A percentile compares a stretch with the other conserved stretches of the same genome.
phyloP scores from a whole-genome alignment of 2,329 filamentous ascomycete species.

The Colletotrichum sp. region DNA sequence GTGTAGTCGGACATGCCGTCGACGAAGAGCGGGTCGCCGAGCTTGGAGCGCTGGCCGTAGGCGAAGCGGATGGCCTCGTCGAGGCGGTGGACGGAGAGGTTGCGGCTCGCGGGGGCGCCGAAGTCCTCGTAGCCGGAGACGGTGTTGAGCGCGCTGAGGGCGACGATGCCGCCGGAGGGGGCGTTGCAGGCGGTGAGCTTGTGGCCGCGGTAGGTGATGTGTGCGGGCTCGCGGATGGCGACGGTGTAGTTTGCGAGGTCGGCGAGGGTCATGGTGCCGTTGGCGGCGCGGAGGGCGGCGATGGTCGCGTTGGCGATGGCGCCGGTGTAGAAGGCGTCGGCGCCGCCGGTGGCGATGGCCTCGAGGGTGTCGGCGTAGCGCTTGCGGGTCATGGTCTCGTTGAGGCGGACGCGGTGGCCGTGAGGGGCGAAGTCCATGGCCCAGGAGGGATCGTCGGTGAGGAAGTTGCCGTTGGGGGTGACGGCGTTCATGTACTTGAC shows the following conservation, averaged over 20 bases:
- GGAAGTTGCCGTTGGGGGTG: slow-evolving; percentile 58
- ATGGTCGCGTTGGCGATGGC: slow-evolving; percentile 74
- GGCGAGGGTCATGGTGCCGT: slow-evolving; percentile 78
- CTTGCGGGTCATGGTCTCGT: slow-evolving; percentile 77
- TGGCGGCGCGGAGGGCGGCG: slow-evolving; percentile 62
- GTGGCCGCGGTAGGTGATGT: slow-evolving; percentile 72
- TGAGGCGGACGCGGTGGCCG: slow-evolving; percentile 67
- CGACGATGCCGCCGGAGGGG: slow-evolving; percentile 76
- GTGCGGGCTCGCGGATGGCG: slow-evolving; percentile 62
- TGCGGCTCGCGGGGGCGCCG: slow-evolving; percentile 55
- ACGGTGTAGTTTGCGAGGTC: slow-evolving; percentile 78
- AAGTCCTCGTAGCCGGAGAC: slow-evolving; percentile 74
- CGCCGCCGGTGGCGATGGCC: slow-evolving; percentile 68
- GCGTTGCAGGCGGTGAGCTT: slow-evolving; percentile 72
- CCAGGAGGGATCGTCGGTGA: slow-evolving; percentile 76
- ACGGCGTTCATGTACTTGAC: slow-evolving; percentile 69
- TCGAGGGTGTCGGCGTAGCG: slow-evolving; percentile 78
- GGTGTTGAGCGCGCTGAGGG: slow-evolving; percentile 75
- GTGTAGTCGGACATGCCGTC: slow-evolving; percentile 64
- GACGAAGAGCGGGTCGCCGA: slow-evolving; percentile 81
- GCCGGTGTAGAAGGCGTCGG: slow-evolving; percentile 73
- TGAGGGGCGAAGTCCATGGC: slow-evolving; percentile 85
- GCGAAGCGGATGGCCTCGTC: slow-evolving; percentile 85
- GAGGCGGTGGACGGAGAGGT: slow-evolving; percentile 76
- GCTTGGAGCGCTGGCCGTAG: slow-evolving; percentile 74